Evolutionary conservation across 768 basidiomycete genomes (phyloP).

Genomic region (Leccinellum rugosiceps): DNA sequence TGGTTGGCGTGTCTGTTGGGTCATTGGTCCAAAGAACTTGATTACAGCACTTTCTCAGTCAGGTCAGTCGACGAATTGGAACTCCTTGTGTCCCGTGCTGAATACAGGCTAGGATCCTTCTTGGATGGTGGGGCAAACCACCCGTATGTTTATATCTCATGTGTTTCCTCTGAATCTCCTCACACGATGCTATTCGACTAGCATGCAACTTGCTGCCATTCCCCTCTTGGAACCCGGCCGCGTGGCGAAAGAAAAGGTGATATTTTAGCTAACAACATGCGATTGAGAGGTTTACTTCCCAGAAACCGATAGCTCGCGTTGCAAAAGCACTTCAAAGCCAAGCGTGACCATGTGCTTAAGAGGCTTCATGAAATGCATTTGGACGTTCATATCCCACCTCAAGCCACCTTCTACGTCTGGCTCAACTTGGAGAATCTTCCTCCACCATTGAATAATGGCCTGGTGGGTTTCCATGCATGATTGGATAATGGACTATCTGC

Average conservation of each 20-base stretch:
- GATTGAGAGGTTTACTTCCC: neutral
- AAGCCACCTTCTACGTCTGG: slow-evolving; percentile 94
- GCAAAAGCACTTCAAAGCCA: slow-evolving; percentile 86
- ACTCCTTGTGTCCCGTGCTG: neutral
- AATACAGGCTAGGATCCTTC: slow-evolving; percentile 54
- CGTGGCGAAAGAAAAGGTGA: slow-evolving; percentile 67
- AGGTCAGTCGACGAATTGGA: neutral
- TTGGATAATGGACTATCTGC: neutral
- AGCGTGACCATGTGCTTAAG: slow-evolving; percentile 85
- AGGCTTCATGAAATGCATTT: slow-evolving; percentile 79
- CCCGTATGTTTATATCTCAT: slow-evolving; percentile 51
- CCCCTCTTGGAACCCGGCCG: slow-evolving; percentile 71
- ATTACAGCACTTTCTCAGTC: slow-evolving; percentile 91
- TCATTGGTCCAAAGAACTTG: slow-evolving; percentile 85
- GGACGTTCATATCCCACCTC: slow-evolving; percentile 72
- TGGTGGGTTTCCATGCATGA: slow-evolving; percentile 45
- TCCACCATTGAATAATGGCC: slow-evolving; percentile 80
- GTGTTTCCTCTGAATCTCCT: neutral
- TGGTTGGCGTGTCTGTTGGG: slow-evolving; percentile 92
- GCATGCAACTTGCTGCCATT: slow-evolving; percentile 85
- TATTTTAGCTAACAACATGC: neutral
- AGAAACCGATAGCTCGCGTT: slow-evolving; percentile 56
- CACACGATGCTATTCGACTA: slow-evolving; percentile 24
- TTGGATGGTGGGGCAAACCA: slow-evolving; percentile 94
- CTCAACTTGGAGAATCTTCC: slow-evolving; percentile 79